A percentile compares a stretch with the other conserved stretches of the same genome.
phyloP scores from a whole-genome alignment of 2,329 filamentous ascomycete species.

The Hypoxylon sp. region DNA sequence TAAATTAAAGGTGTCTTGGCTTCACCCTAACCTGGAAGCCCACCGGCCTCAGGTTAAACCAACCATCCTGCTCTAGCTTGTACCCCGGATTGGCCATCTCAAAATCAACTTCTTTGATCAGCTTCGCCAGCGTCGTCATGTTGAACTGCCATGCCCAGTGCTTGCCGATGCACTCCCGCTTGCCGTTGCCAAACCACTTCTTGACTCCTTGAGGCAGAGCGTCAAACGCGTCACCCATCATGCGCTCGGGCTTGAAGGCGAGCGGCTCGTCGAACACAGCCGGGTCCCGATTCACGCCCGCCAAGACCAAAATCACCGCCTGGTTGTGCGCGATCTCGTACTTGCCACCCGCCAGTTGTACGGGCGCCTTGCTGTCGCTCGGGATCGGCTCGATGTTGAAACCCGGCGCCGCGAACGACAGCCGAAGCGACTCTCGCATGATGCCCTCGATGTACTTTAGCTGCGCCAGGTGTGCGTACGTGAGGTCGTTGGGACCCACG shows the following conservation, averaged over 20 bases:
- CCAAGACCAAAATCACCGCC: conserved; percentile 61
- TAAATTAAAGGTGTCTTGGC: conserved; percentile 47
- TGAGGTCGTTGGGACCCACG: conserved; percentile 59
- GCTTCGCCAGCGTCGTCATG: conserved; percentile 56
- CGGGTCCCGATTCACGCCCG: conserved; percentile 63
- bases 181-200: conserved; percentile 65
- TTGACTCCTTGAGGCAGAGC: conserved; percentile 58
- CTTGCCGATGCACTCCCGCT: conserved; percentile 64
- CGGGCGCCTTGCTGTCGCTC: conserved; percentile 55
- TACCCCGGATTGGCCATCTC: conserved; percentile 57
- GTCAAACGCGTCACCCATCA: conserved; percentile 60
- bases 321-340: conserved; percentile 63
- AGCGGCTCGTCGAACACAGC: conserved; percentile 61
- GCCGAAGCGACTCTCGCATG: conserved; percentile 65
- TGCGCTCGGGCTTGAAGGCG: conserved; percentile 61
- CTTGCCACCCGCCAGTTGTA: conserved; percentile 61
- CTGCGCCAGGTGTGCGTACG: conserved; percentile 61
- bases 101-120: conserved; percentile 61
- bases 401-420: conserved; percentile 65
- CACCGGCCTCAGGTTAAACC: conserved; percentile 65
- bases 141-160: conserved; percentile 62
- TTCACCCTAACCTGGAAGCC: conserved; percentile 59
- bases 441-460: conserved; percentile 67
- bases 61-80: conserved; percentile 59
- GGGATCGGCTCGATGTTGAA: conserved; percentile 66